Evolutionary conservation across 2,329 filamentous ascomycete species (phyloP).

Genomic region (Cercospora canescens): DNA sequence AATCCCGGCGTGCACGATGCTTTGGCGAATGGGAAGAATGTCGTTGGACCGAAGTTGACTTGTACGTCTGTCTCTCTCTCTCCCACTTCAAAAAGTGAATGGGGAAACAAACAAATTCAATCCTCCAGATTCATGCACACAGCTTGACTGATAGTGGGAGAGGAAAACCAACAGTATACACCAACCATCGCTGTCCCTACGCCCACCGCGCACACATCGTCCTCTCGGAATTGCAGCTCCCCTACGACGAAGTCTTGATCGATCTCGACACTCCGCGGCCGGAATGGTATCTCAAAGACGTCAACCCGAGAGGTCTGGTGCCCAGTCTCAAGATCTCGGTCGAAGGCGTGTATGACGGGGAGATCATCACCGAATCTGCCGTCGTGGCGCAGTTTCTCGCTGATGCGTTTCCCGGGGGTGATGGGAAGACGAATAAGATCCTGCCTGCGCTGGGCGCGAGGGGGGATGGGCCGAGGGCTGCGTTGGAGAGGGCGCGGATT

Average conservation of each 20-base stretch:
- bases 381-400: conserved; percentile 72
- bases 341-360: conserved; percentile 44
- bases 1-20: not conserved
- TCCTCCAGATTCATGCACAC: too few relatives aligned
- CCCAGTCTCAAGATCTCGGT: conserved; percentile 65
- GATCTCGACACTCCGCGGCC: conserved; percentile 69
- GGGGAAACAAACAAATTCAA: too few relatives aligned
- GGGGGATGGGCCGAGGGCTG: conserved; percentile 43
- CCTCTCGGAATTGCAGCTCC: conserved; percentile 34
- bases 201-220: conserved; percentile 65
- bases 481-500: conserved; percentile 54
- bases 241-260: conserved; percentile 50
- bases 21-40: conserved; percentile 26
- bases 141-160: too few relatives aligned
- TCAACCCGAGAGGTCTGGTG: conserved; percentile 79
- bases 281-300: conserved; percentile 66
- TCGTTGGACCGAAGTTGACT: conserved; percentile 26
- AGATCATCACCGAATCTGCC: conserved; percentile 71
- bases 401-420: conserved; percentile 67
- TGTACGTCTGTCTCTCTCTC: conserved; percentile 51
- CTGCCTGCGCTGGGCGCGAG: conserved; percentile 54
- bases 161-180: too few relatives aligned
- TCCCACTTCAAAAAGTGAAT: too few relatives aligned
- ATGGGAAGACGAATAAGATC: conserved; percentile 44
- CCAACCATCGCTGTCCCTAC: conserved; percentile 68